These are phyloP conservation scores for Rhodotorula sp. DNA, from an alignment of 1,284 basidiomycete genomes.

Conservation along the genomic window DNA sequence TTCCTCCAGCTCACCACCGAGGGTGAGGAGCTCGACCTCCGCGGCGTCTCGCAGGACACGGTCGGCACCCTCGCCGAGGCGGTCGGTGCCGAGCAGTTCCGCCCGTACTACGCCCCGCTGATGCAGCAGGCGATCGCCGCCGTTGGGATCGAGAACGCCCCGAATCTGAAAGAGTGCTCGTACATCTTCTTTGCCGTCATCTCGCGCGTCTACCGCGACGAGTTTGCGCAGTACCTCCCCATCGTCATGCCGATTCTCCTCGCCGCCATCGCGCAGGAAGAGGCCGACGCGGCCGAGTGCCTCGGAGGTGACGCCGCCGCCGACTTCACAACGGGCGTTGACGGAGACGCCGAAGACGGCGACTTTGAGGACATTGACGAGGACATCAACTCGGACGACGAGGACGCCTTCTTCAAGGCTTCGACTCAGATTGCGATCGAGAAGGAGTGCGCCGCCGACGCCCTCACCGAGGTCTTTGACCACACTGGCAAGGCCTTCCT, in stretches of 20 bases:
- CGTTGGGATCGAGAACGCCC: constrained; percentile 75
- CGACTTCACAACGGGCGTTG: constrained; percentile 60
- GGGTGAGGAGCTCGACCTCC: constrained; percentile 82
- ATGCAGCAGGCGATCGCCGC: constrained; percentile 95
- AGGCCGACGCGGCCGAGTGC: constrained; percentile 47
- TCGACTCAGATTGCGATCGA: constrained; percentile 96
- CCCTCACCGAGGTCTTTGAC: constrained; percentile 86
- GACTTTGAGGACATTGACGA: constrained; percentile 64
- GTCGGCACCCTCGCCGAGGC: constrained; percentile 98
- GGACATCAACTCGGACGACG: constrained; percentile 69
- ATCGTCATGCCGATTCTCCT: constrained; percentile 84
- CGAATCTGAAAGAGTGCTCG: constrained; percentile 88
- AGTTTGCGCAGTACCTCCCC: constrained; percentile 84
- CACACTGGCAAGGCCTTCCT: constrained; percentile 82
- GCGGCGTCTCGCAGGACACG: constrained; percentile 97
- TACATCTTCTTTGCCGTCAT: constrained; percentile 99
- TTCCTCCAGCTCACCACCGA: constrained; percentile 81
- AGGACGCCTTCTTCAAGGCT: constrained; percentile 94
- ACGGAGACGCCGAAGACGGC: constrained; percentile 57
- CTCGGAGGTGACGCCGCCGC: constrained; percentile 55
- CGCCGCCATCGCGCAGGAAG: constrained; percentile 73
- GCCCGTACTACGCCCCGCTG: constrained; percentile 90
- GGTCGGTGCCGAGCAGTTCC: constrained; percentile 89
- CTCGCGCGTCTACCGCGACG: constrained; percentile 91
- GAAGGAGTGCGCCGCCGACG: constrained; percentile 98